These are phyloP conservation scores for Cardamine resedifolia DNA, from an alignment of 345 rosid genomes.

Conservation along the genomic window DNA sequence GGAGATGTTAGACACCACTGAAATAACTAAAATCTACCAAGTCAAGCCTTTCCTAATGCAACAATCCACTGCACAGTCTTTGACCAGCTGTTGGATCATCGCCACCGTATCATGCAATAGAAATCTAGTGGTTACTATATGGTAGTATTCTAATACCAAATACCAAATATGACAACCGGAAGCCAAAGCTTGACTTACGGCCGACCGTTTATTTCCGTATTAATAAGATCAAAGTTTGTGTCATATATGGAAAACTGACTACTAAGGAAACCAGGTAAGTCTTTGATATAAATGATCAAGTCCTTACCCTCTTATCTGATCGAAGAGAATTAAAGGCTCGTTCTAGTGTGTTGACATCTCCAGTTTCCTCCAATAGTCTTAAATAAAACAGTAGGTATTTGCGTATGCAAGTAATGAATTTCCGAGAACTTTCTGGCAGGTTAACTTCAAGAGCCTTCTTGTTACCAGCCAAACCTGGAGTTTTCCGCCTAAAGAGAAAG, in stretches of 20 bases:
- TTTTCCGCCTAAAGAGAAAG: slow-evolving; percentile 65
- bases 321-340: slow-evolving; percentile 82
- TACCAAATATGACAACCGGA: neutral
- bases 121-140: slow-evolving; percentile 23
- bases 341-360: slow-evolving; percentile 77
- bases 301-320: slow-evolving; percentile 87
- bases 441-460: slow-evolving; percentile 88
- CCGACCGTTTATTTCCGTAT: neutral
- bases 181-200: neutral
- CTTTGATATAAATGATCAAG: slow-evolving; percentile 10
- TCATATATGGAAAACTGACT: slow-evolving; percentile 1
- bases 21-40: slow-evolving; percentile 18
- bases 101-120: slow-evolving; percentile 17
- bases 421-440: slow-evolving; percentile 93
- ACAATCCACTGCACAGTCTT: slow-evolving; percentile 13
- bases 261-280: slow-evolving; percentile 8
- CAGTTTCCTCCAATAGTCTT: slow-evolving; percentile 86
- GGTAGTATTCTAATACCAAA: slow-evolving; percentile 2
- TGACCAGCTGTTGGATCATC: slow-evolving; percentile 17
- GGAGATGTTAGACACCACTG: slow-evolving; percentile 6
- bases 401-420: slow-evolving; percentile 93
- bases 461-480: slow-evolving; percentile 76
- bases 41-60: slow-evolving; percentile 10
- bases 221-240: neutral
- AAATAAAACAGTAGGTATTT: slow-evolving; percentile 85